These are phyloP conservation scores for Fusarium sp. DNA, from an alignment of 2,329 filamentous ascomycete species.

Conservation along the genomic window DNA sequence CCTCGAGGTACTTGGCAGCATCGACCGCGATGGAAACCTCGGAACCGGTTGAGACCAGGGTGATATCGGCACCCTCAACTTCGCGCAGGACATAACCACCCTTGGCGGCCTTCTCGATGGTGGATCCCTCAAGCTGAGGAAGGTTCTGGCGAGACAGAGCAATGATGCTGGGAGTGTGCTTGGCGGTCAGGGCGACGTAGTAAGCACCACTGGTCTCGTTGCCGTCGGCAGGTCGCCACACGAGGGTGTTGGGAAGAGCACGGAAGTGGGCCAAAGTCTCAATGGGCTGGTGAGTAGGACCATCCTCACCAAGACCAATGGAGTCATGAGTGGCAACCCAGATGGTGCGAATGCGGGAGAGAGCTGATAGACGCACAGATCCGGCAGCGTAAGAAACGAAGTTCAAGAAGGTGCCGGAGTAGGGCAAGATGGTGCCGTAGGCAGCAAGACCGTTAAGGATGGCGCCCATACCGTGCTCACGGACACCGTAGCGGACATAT, in stretches of 20 bases:
- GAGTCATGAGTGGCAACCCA: slow-evolving; percentile 99
- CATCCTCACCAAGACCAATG: slow-evolving; percentile 98
- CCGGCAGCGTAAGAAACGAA: slow-evolving; percentile 98
- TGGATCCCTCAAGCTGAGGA: slow-evolving; percentile 94
- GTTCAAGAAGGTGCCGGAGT: slow-evolving; percentile 97
- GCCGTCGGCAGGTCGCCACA: slow-evolving; percentile 97
- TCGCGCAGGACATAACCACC: slow-evolving; percentile 94
- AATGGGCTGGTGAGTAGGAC: slow-evolving; percentile 98
- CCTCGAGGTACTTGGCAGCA: slow-evolving; percentile 87
- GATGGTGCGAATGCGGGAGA: slow-evolving; percentile 90
- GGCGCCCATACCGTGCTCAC: slow-evolving; percentile 91
- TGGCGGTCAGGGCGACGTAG: slow-evolving; percentile 91
- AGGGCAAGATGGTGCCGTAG: slow-evolving; percentile 94
- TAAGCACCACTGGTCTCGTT: slow-evolving; percentile 99
- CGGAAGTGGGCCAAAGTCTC: slow-evolving; percentile 99
- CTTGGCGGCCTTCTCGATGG: slow-evolving; percentile 88
- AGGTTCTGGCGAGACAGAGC: slow-evolving; percentile 98
- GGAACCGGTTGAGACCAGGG: slow-evolving; percentile 92
- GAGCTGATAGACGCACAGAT: slow-evolving; percentile 90
- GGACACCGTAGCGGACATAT: slow-evolving; percentile 92
- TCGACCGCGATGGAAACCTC: slow-evolving; percentile 95
- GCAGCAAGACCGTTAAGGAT: slow-evolving; percentile 95
- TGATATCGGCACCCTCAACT: slow-evolving; percentile 83
- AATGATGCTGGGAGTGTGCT: slow-evolving; percentile 90
- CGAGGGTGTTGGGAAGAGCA: slow-evolving; percentile 98